A percentile compares a stretch with the other conserved stretches of the same genome.
Conservation (phyloP, 2,329 filamentous ascomycete genomes). For the Elsinoe arachidis region DNA sequence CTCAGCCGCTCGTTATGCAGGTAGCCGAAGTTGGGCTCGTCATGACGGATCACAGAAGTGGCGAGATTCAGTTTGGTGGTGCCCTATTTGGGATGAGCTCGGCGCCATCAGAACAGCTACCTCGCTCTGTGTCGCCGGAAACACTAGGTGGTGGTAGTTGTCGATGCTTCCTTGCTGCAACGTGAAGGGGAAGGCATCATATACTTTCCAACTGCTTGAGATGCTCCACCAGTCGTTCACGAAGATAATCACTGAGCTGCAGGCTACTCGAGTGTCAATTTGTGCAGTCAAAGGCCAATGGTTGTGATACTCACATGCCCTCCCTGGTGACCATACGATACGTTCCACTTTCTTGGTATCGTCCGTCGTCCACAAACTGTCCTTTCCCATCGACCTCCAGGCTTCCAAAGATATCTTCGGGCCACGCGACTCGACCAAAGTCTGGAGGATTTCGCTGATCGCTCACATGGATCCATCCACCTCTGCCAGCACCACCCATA, state of each 20-base stretch:
- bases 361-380: constrained; percentile 47
- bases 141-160: no score
- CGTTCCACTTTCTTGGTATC: constrained; percentile 54
- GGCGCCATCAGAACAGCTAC: no score
- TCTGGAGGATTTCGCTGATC: constrained; percentile 53
- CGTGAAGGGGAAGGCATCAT: not conserved
- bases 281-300: not conserved
- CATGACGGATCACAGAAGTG: no score
- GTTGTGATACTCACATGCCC: constrained; percentile 42
- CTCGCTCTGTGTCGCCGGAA: no score
- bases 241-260: constrained; percentile 27
- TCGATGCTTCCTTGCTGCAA: no score
- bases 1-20: no score
- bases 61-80: no score
- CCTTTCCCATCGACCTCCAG: constrained; percentile 52
- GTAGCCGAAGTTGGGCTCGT: no score
- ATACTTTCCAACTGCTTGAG: constrained; percentile 25
- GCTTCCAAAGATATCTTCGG: constrained; percentile 59
- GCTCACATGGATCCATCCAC: constrained; percentile 56
- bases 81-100: no score
- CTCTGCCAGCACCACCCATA: constrained; percentile 47
- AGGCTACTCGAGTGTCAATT: constrained; percentile 17
- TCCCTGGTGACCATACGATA: constrained; percentile 53
- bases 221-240: constrained; percentile 26
- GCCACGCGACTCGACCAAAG: constrained; percentile 56